A percentile compares a stretch with the other conserved stretches of the same genome.
phyloP scores from a whole-genome alignment of 2,329 filamentous ascomycete genomes.

The Xylaria sp. region DNA sequence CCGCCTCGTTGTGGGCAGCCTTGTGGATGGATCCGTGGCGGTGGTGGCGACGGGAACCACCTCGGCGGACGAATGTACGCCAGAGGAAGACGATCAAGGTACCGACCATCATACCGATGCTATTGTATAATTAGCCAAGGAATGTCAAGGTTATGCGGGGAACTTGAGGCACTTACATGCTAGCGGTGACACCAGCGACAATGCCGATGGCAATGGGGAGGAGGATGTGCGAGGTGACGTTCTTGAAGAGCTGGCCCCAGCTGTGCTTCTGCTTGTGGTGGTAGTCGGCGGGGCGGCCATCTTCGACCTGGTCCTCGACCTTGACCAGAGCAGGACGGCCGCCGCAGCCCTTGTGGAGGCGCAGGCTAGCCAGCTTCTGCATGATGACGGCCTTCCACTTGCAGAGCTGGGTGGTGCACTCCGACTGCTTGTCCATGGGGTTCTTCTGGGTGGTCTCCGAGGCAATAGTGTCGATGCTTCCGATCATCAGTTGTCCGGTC shows the following conservation, averaged over 20 bases:
- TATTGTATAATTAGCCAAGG: slow-evolving; percentile 38
- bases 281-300: slow-evolving; percentile 34
- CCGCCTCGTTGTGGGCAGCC: slow-evolving; percentile 42
- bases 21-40: slow-evolving; percentile 40
- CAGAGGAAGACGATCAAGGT: slow-evolving; percentile 63
- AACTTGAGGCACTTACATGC: slow-evolving; percentile 52
- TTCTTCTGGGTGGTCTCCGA: slow-evolving; percentile 28
- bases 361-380: slow-evolving; percentile 44
- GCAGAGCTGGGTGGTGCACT: slow-evolving; percentile 52
- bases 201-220: slow-evolving; percentile 71
- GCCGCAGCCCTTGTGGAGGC: slow-evolving; percentile 45
- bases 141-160: neutral
- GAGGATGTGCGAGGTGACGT: slow-evolving; percentile 64
- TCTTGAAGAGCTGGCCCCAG: slow-evolving; percentile 54
- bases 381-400: slow-evolving; percentile 56
- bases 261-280: slow-evolving; percentile 34
- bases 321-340: slow-evolving; percentile 27
- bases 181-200: slow-evolving; percentile 67
- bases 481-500: slow-evolving; percentile 58
- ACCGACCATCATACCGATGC: slow-evolving; percentile 67
- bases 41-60: slow-evolving; percentile 37
- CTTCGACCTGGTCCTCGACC: slow-evolving; percentile 20
- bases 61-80: slow-evolving; percentile 56
- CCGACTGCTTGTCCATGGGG: slow-evolving; percentile 36
- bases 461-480: slow-evolving; percentile 45